A percentile compares a stretch with the other conserved stretches of the same genome.
Evolutionary conservation across 768 basidiomycete species (phyloP).

Genomic region (Amanita pallidorosea): DNA sequence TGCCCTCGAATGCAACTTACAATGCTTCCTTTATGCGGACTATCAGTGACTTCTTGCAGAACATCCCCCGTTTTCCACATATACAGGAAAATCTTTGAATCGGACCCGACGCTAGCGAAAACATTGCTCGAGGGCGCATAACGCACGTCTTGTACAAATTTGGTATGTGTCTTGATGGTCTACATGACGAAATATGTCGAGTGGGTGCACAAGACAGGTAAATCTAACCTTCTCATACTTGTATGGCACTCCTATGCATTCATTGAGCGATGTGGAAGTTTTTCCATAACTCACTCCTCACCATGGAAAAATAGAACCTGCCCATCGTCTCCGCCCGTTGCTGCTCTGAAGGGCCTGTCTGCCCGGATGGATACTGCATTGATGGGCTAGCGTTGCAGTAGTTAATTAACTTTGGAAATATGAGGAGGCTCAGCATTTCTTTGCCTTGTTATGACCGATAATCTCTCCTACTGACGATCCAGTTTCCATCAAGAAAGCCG

Average conservation of each 20-base stretch:
- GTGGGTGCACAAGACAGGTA: too few species aligned
- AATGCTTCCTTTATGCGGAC: slow-evolving; percentile 63
- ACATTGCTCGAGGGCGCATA: slow-evolving; percentile 74
- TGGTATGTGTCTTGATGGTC: slow-evolving; percentile 82
- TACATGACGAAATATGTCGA: slow-evolving; percentile 15
- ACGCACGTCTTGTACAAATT: slow-evolving; percentile 86
- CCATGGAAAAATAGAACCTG: slow-evolving; percentile 78
- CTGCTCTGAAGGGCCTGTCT: slow-evolving; percentile 86
- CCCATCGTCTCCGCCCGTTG: slow-evolving; percentile 80
- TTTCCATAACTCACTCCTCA: slow-evolving; percentile 11
- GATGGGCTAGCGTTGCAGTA: slow-evolving; percentile 42
- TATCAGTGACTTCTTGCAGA: slow-evolving; percentile 54
- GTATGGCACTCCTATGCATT: slow-evolving; percentile 61
- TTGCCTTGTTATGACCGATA: slow-evolving; percentile 79
- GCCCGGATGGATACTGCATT: slow-evolving; percentile 84
- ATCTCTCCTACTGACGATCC: slow-evolving; percentile 86
- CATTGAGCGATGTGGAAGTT: neutral
- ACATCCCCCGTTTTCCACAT: slow-evolving; percentile 84
- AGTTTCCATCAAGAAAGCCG: slow-evolving; percentile 75
- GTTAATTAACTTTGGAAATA: neutral
- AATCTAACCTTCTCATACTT: slow-evolving; percentile 69
- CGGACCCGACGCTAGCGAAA: slow-evolving; percentile 85
- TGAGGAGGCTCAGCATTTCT: neutral
- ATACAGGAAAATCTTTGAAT: slow-evolving; percentile 80
- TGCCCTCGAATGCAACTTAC: slow-evolving; percentile 29